Evolutionary conservation across 257 asterid genomes (phyloP), one percentile per base, ranked within the genome.

Genomic region (Oldenlandia corymbosa): DNA sequence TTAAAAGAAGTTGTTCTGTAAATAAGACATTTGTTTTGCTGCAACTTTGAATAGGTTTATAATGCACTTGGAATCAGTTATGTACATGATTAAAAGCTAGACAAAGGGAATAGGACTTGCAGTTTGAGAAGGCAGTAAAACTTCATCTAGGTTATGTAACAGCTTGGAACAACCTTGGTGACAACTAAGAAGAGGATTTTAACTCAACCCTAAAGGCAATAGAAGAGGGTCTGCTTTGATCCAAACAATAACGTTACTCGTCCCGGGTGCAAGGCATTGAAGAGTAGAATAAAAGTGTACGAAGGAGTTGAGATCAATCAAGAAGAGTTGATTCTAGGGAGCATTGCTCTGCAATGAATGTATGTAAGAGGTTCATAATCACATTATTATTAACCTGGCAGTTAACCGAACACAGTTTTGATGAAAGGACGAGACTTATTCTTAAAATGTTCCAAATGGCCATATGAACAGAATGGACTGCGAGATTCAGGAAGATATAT

Each of bases 161-260:
- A 0, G 99, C 99, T 17, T 93, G 99, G 99, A 93, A 87, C 85
- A 93, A 93, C 84, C 91, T 93, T 1, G 99, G 99, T 0, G 97
- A 93, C 28, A 97, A 97, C 12, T 93, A 85, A 14, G 99, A 93
- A 76, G 83, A 93, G 21, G 88, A 93, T 73, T 53, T 75, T 0
- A 84, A 82, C 52, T 81, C 87, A 4, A 96, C 99, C 71, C 86
- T 90, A 1, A 80, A 73, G 68, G 99, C 99, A 53, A 90, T 90
- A 17, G 96, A 90, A 59, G 97, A 93, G 66, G 97, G 78, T 60
- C 83, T 93, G 69, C 96, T 93, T 54, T 87, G 99, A 93, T 75
- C 97, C 99, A 24, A 93, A 90, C 86, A 90, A 93, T 80, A 83
- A 80, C 42, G 57, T 93, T 16, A 97, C 96, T 1, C 91, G 95